A percentile compares a stretch with the other conserved stretches of the same genome.
Conservation (phyloP, 2,329 filamentous ascomycete species). For the Talaromyces sp. region DNA sequence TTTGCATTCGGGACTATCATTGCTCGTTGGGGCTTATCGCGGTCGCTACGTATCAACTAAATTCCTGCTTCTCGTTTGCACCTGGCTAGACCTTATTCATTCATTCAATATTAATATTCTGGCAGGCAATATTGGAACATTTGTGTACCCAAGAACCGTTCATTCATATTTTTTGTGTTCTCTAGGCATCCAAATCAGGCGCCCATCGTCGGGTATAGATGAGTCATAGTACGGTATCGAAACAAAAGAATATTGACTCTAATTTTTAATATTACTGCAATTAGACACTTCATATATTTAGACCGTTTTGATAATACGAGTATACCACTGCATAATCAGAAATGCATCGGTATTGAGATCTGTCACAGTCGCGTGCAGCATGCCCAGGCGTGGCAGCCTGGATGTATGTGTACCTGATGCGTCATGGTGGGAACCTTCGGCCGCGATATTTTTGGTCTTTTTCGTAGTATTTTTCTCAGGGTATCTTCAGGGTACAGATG, state of each 20-base stretch:
- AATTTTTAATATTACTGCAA: neutral
- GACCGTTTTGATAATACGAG: neutral
- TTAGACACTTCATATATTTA: neutral
- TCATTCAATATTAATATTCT: neutral
- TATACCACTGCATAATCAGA: neutral
- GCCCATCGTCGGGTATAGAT: neutral
- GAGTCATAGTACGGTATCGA: neutral
- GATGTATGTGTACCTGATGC: conserved; percentile 12
- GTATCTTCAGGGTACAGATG: too few species aligned
- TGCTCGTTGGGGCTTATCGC: neutral
- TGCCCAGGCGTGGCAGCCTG: neutral
- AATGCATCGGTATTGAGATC: neutral
- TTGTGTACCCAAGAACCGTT: neutral
- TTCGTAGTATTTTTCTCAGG: neutral
- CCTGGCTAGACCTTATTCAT: neutral
- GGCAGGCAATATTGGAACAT: neutral
- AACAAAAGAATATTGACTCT: neutral
- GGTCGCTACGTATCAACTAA: neutral
- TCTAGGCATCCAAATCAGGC: neutral
- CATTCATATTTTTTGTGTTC: neutral
- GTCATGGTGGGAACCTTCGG: neutral
- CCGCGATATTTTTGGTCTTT: neutral
- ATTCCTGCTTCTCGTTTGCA: too few species aligned
- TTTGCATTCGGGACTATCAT: neutral
- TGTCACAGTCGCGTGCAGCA: neutral